Percentiles rank a stretch among this genome's conserved stretches.
Evolutionary conservation across 2,329 filamentous ascomycete species (phyloP).

Genomic region (Harringtonia aguacate): DNA sequence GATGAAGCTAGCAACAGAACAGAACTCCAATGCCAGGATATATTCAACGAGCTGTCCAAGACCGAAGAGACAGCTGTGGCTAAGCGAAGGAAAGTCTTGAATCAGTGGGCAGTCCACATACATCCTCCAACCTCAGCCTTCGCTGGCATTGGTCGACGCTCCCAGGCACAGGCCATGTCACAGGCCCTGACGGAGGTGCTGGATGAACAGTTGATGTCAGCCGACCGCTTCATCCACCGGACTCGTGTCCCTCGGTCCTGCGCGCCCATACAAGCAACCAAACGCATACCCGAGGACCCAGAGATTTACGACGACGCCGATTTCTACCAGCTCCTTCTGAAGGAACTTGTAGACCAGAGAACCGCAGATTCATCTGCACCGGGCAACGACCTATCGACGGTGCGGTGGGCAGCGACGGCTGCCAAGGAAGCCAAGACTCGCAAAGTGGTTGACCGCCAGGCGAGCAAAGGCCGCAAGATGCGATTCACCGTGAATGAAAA

Average conservation of each 20-base stretch:
- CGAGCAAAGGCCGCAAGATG: constrained; percentile 90
- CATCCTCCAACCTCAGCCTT: constrained; percentile 38
- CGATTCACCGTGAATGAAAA: constrained; percentile 94
- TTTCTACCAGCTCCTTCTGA: constrained; percentile 88
- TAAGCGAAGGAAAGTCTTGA: constrained; percentile 60
- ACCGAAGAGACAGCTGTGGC: constrained; percentile 50
- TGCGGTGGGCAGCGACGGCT: constrained; percentile 58
- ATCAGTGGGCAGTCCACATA: constrained; percentile 85
- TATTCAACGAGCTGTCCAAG: constrained; percentile 62
- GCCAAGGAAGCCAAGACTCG: constrained; percentile 69
- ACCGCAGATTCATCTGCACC: constrained; percentile 51
- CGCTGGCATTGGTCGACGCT: constrained; percentile 40
- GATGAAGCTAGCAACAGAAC: constrained; percentile 14
- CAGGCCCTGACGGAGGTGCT: constrained; percentile 59
- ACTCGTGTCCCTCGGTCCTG: constrained; percentile 66
- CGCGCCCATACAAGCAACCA: constrained; percentile 56
- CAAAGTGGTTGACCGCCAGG: constrained; percentile 82
- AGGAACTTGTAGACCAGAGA: constrained; percentile 85
- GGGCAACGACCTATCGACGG: constrained; percentile 36
- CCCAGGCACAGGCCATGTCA: constrained; percentile 33
- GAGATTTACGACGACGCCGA: constrained; percentile 84
- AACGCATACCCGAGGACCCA: constrained; percentile 44
- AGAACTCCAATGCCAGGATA: constrained; percentile 38
- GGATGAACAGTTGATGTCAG: constrained; percentile 51
- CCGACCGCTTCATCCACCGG: constrained; percentile 57